Evolutionary conservation across 139 green algal genomes (phyloP), one percentile per base, ranked within the genome.

Genomic region (Raphidocelis subcapitata): DNA sequence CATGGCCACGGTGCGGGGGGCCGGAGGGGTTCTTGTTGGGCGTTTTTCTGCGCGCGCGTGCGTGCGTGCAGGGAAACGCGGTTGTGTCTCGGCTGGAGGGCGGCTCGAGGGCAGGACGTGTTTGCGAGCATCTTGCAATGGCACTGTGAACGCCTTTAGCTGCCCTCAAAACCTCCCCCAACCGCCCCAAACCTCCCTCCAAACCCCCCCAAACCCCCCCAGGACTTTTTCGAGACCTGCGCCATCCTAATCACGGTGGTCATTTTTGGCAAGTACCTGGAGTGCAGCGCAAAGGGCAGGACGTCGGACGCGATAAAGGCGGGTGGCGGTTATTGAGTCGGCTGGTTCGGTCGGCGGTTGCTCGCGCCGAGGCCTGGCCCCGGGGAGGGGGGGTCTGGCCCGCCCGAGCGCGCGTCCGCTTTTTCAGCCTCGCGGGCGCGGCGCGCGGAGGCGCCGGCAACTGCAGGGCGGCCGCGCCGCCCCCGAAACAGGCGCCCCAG

Each of bases 161-260:
- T n/a, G n/a, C n/a, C n/a, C n/a, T n/a, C n/a, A n/a, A n/a, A n/a
- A n/a, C n/a, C n/a, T n/a, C 8, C 41, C 37, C 41, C 36, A 31
- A 31, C 10, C 5, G 21, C 60, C 35, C 24, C 5, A 41, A 70
- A 46, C 32, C 71, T 12, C 41, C 41, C 41, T 49, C 41, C 8
- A 49, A n/a, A n/a, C n/a, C 41, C 12, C 12, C 41, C 41, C 71
- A 59, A 49, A 44, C 5, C 33, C 66, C n/a, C 55, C 44, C 72
- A 71, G 24, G 93, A 98, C 67, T 99, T 98, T 74, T 99, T 99
- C 63, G 96, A 99, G 79, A 99, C 96, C 1, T 81, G 67, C 32
- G 93, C 95, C 23, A 98, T 99, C 90, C 84, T 99, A 29, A 97
- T 99, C 79, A 96, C 92, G 3, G 95, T 99, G 76, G 94, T 99